Evolutionary conservation across 371 early-diverging fungal genomes (phyloP), one percentile per base, ranked within the genome.

Genomic region (Zychaea mexicana): DNA sequence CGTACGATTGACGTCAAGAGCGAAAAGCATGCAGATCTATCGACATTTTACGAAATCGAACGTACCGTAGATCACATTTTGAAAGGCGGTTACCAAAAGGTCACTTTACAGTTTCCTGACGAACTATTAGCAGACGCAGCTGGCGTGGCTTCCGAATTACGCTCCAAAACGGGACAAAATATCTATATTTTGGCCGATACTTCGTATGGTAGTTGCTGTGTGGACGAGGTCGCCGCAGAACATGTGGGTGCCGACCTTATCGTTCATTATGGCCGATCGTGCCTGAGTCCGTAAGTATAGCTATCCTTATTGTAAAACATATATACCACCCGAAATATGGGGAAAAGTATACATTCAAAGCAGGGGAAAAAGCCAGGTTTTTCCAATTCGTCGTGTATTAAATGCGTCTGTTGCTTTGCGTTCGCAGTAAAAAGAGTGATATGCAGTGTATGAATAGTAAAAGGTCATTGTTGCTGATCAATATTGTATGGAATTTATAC

Each of bases 141-240:
- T 4, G 63, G 75, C 3, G 87, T 96, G 0, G 82, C 88, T 0
- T 66, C 72, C 3, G 57, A 70, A 47, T 72, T 96, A 56, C 69
- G 70, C 13, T 53, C 82, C 22, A 66, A 69, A n/a, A 83, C 85
- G 2, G 69, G 62, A 5, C 67, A 77, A n/a, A 66, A 78, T 6
- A 69, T 92, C 22, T 94, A 84, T 67, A 82, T 96, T 17, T 74
- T 98, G 31, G 98, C 94, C 8, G 98, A 98, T 68, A 96, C 98
- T 0, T 93, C 97, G 12, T 96, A 93, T 66, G 96, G 97, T 57
- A 95, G 96, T 72, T 98, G 98, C 73, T 98, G 98, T 75, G 94
- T 96, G 1, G 98, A 98, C 68, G 94, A 95, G 68, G 93, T 98
- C 1, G 97, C 98, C 22, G 97, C 96, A 13, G 86, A 91, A 71